These are phyloP conservation scores for Athelia sp. DNA, from an alignment of 1,284 basidiomycete species.

Conservation along the genomic window DNA sequence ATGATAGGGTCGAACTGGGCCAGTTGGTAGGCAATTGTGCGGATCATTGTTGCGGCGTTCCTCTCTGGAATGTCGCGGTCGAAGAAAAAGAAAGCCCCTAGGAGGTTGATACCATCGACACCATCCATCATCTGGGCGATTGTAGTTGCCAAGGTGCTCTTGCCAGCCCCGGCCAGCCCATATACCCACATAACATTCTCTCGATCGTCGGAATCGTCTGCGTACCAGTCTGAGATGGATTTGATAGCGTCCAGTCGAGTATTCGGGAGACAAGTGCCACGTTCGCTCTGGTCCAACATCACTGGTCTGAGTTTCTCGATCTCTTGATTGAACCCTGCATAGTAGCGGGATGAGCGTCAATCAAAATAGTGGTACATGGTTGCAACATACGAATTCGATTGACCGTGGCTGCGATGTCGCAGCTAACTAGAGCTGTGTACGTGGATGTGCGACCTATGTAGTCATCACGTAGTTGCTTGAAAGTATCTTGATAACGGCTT, in stretches of 20 bases:
- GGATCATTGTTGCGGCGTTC: not conserved
- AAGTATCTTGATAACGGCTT: not conserved
- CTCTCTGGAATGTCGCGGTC: not conserved
- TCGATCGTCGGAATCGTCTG: not conserved
- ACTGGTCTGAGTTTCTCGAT: not conserved
- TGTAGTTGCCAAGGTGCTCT: not conserved
- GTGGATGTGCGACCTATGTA: not conserved
- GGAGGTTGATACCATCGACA: not conserved
- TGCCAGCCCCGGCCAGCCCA: not conserved
- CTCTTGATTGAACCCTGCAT: not conserved
- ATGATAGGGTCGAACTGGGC: not conserved
- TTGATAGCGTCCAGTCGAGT: not conserved
- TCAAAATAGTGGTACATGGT: not conserved
- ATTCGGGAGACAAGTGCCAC: not conserved
- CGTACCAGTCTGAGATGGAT: not conserved
- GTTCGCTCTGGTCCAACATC: not conserved
- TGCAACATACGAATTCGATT: not conserved
- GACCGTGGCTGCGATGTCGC: not conserved
- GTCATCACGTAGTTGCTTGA: not conserved
- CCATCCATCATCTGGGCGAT: not conserved
- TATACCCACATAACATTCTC: not conserved
- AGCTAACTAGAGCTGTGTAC: not conserved
- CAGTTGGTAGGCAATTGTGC: not conserved
- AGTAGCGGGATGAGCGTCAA: not conserved
- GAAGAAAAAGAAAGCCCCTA: not conserved